A percentile compares a stretch with the other conserved stretches of the same genome.
Conservation (phyloP, 2,329 filamentous ascomycete genomes). For the Huntiella abstrusa region DNA sequence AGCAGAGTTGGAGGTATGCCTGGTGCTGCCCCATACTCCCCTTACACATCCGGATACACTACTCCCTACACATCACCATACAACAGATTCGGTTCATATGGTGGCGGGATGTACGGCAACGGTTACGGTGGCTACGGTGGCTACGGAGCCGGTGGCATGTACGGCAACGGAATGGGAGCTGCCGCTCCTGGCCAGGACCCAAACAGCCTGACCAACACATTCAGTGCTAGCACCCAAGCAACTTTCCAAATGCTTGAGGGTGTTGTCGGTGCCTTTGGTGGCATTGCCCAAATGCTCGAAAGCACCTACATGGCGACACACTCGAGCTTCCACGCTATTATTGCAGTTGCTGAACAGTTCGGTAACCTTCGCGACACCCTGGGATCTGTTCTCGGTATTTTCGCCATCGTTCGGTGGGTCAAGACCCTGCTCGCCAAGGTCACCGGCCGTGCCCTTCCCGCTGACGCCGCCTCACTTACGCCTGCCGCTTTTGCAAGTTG, state of each 20-base stretch:
- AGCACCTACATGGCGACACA: constrained; percentile 99
- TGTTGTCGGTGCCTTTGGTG: constrained; percentile 87
- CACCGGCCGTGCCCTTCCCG: constrained; percentile 77
- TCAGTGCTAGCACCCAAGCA: constrained; percentile 84
- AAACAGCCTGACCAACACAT: constrained; percentile 85
- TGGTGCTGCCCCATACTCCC: constrained; percentile 27
- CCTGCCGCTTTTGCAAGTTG: constrained; percentile 84
- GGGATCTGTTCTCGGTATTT: constrained; percentile 85
- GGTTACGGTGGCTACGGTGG: constrained; percentile 15
- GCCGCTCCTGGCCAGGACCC: constrained; percentile 55
- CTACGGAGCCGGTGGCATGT: constrained; percentile 24
- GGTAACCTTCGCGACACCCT: constrained; percentile 83
- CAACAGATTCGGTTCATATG: constrained; percentile 27
- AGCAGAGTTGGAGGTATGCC: constrained; percentile 31
- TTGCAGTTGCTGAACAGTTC: constrained; percentile 94
- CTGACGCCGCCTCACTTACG: constrained; percentile 69
- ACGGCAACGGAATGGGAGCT: constrained; percentile 25
- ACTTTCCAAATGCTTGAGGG: constrained; percentile 98
- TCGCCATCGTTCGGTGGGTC: constrained; percentile 88
- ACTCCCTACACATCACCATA: constrained; percentile 24
- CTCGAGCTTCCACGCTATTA: constrained; percentile 97
- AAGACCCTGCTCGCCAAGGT: constrained; percentile 80
- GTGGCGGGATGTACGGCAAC: constrained; percentile 24
- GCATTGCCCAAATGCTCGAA: constrained; percentile 97
- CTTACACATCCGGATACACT: constrained; percentile 19